Evolutionary conservation across 306 rosid genomes (phyloP).

Genomic region (Castanea sativa): DNA sequence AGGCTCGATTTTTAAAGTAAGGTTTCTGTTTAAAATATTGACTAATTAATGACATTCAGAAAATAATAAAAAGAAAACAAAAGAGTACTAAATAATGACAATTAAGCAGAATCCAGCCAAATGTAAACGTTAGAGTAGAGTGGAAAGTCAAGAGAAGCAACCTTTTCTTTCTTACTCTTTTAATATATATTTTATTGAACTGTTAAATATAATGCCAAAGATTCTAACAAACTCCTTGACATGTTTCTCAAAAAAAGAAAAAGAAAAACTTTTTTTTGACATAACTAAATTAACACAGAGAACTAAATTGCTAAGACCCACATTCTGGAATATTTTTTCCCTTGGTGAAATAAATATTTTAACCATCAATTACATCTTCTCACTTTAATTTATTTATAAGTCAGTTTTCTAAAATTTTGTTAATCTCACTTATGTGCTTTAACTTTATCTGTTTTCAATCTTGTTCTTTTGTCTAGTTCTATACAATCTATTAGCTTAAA

Average conservation of each 20-base stretch:
- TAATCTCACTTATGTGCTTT: no score
- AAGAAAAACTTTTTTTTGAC: no score
- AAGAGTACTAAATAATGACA: no score
- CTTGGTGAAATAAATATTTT: no score
- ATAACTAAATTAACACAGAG: not conserved
- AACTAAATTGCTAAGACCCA: not conserved
- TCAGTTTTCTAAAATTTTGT: no score
- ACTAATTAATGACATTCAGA: not conserved
- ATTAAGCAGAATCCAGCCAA: not conserved
- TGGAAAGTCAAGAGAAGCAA: not conserved
- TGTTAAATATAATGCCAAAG: not conserved
- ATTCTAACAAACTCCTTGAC: not conserved
- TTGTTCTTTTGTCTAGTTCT: no score
- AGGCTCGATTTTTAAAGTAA: not conserved
- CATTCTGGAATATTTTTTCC: not conserved
- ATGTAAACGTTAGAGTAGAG: not conserved
- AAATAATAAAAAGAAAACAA: not conserved
- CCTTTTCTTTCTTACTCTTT: not conserved
- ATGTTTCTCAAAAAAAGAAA: no score
- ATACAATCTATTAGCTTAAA: no score
- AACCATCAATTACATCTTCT: no score
- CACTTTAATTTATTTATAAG: no score
- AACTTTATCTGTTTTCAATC: no score
- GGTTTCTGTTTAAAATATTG: not conserved
- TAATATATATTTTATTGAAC: not conserved